phyloP scores from a whole-genome alignment of 257 asterid species.

The Jaltomata sinuosa region DNA sequence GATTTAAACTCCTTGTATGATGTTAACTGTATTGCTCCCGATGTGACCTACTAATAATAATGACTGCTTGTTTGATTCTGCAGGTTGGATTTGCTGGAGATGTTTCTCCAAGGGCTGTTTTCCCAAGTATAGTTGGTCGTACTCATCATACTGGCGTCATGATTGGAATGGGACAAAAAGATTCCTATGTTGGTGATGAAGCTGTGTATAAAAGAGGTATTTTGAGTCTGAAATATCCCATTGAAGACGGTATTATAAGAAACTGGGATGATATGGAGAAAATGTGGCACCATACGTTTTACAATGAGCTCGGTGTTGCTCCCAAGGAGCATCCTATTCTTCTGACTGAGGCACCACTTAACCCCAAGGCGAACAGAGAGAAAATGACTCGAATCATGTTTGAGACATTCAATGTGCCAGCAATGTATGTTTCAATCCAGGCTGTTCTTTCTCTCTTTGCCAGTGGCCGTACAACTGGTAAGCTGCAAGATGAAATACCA shows the following conservation, averaged over 20 bases:
- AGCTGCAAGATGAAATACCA: not conserved
- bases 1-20: too few species aligned
- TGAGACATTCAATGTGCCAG: not conserved
- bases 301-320: not conserved
- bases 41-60: too few species aligned
- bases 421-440: not conserved
- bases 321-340: not conserved
- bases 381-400: not conserved
- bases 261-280: not conserved
- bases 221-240: not conserved
- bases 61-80: not conserved
- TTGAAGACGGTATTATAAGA: not conserved
- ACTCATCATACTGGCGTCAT: not conserved
- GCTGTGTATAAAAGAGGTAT: not conserved
- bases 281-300: not conserved
- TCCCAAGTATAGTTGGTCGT: not conserved
- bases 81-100: not conserved
- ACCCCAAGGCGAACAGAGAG: not conserved
- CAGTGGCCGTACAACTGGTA: not conserved
- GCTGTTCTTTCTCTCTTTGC: not conserved
- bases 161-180: not conserved
- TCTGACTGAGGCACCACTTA: not conserved
- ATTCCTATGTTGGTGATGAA: not conserved
- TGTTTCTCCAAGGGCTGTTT: not conserved
- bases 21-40: too few species aligned